Conservation (phyloP, 371 early-diverging fungal species). For the Lichtheimia hyalospora region DNA sequence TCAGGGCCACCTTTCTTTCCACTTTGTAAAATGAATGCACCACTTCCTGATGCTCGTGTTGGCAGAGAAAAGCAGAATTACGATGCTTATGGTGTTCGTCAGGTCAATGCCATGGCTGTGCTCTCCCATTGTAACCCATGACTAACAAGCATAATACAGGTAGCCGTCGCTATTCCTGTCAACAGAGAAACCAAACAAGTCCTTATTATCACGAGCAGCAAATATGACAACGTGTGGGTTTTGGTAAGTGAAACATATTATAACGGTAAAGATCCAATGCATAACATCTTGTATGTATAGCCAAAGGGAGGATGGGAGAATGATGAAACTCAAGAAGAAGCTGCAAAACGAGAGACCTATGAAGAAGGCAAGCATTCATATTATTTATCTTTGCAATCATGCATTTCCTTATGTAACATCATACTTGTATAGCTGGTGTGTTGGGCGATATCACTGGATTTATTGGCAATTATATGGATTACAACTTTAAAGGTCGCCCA, state of each 20-base stretch:
- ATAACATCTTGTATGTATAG: conserved; percentile 9
- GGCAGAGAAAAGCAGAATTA: conserved; percentile 54
- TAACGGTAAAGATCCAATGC: background rate
- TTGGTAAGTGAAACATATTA: conserved; percentile 32
- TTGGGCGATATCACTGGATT: conserved; percentile 41
- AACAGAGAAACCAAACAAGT: conserved; percentile 52
- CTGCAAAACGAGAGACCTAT: conserved; percentile 61
- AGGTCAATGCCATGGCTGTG: conserved; percentile 24
- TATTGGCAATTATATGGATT: conserved; percentile 52
- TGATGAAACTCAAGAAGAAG: conserved; percentile 60
- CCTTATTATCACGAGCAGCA: conserved; percentile 56
- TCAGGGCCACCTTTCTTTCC: too few species aligned
- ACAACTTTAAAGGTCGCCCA: conserved; percentile 38
- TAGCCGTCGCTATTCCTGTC: conserved; percentile 60
- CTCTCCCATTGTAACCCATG: too few species aligned
- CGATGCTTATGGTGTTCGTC: conserved; percentile 34
- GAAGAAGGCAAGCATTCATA: conserved; percentile 57
- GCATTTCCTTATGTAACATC: background rate
- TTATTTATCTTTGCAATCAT: background rate
- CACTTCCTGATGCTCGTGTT: conserved; percentile 35
- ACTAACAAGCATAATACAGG: conserved; percentile 22
- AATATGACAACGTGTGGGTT: conserved; percentile 58
- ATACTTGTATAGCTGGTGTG: conserved; percentile 42
- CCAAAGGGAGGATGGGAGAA: conserved; percentile 73
- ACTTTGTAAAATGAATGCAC: too few species aligned